These are phyloP conservation scores for Dacryopinax spathularia DNA, from an alignment of 768 basidiomycete genomes.

Conservation along the genomic window DNA sequence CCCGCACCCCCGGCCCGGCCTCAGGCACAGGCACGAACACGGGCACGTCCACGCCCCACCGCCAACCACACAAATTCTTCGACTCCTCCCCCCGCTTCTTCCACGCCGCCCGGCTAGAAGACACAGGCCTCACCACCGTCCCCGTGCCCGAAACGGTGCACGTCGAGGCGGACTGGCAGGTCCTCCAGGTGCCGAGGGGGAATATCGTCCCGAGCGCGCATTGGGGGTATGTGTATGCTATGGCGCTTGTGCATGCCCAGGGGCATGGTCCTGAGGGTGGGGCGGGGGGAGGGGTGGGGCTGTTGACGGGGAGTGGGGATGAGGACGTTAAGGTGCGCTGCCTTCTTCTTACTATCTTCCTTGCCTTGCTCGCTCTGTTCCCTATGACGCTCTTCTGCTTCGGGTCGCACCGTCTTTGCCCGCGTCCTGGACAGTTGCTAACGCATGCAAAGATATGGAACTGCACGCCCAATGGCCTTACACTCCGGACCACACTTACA, in stretches of 20 bases:
- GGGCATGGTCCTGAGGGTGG: conserved; percentile 25
- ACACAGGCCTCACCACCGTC: not conserved
- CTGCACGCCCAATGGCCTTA: conserved; percentile 15
- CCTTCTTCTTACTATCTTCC: not conserved
- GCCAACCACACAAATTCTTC: conserved; percentile 67
- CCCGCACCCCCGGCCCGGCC: too few relatives aligned
- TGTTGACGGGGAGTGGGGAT: conserved; percentile 83
- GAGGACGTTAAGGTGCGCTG: conserved; percentile 63
- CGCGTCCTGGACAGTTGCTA: not conserved
- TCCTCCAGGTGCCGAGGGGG: conserved; percentile 43
- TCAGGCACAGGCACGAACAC: too few relatives aligned
- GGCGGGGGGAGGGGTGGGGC: conserved; percentile 27
- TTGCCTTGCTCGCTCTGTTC: not conserved
- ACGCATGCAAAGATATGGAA: conserved; percentile 15
- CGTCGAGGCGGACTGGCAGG: conserved; percentile 8
- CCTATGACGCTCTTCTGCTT: conserved; percentile 57
- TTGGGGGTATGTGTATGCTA: conserved; percentile 86
- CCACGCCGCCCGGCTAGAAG: not conserved
- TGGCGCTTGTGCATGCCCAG: conserved; percentile 38
- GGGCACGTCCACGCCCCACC: conserved; percentile 17
- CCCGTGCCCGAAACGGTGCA: not conserved
- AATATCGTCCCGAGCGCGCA: conserved; percentile 83
- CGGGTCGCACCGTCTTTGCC: conserved; percentile 26
- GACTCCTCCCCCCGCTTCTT: conserved; percentile 52
- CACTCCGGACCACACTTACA: conserved; percentile 48